Percentiles rank a stretch among this genome's conserved stretches.
These are phyloP conservation scores for Psophocarpus tetragonolobus DNA, from an alignment of 306 rosid species.

Conservation along the genomic window DNA sequence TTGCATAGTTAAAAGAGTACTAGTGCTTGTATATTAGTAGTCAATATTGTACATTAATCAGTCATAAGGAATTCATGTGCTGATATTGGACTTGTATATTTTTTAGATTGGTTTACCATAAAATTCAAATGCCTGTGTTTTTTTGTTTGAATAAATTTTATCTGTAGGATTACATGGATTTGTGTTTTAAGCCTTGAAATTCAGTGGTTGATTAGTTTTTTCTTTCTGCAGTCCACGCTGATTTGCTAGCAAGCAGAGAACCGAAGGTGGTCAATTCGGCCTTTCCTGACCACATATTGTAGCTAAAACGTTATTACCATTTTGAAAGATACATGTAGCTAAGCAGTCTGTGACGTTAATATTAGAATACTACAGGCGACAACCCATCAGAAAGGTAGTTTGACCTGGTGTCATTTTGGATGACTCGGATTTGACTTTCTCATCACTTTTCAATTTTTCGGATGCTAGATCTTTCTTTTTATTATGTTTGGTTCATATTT, in stretches of 20 bases:
- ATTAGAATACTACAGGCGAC: conserved; percentile 5
- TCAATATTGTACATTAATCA: not conserved
- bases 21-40: not conserved
- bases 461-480: not conserved
- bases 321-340: conserved; percentile 9
- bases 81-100: not conserved
- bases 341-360: conserved; percentile 31
- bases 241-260: conserved; percentile 20
- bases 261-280: not conserved
- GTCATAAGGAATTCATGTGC: not conserved
- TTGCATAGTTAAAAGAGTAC: not conserved
- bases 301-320: not conserved
- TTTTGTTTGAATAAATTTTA: not conserved
- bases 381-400: conserved; percentile 18
- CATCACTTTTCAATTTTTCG: not conserved
- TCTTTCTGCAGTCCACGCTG: conserved; percentile 63
- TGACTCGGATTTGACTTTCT: not conserved
- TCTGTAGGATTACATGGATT: not conserved
- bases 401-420: conserved; percentile 29
- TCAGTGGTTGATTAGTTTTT: conserved; percentile 18
- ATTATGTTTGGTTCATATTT: not conserved
- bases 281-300: conserved; percentile 6
- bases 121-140: not conserved
- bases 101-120: not conserved
- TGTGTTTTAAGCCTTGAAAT: conserved; percentile 2